These are phyloP conservation scores for Fusarium nygamai DNA, from an alignment of 2,329 filamentous ascomycete species.

Conservation along the genomic window DNA sequence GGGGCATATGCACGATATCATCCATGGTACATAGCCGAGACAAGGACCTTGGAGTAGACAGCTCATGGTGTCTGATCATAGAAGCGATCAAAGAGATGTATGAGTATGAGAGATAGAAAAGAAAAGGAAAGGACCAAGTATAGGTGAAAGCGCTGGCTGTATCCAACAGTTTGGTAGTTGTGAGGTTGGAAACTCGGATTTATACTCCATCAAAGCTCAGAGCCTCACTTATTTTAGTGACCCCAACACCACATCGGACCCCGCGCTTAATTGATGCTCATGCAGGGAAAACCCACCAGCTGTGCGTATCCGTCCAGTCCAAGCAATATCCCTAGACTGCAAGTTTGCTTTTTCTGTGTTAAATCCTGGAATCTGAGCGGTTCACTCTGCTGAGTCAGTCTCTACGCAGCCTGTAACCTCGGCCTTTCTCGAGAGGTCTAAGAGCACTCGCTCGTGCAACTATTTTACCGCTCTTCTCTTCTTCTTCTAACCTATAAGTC, in stretches of 20 bases:
- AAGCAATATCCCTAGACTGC: slow-evolving; percentile 1
- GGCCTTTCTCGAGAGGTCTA: slow-evolving; percentile 18
- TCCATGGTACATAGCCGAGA: slow-evolving; percentile 14
- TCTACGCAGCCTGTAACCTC: slow-evolving; percentile 26
- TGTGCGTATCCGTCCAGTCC: neutral
- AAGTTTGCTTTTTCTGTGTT: slow-evolving; percentile 28
- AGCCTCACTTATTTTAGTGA: slow-evolving; percentile 16
- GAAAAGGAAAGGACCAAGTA: neutral
- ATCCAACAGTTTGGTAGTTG: neutral
- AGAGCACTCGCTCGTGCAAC: slow-evolving; percentile 13
- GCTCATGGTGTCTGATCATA: neutral
- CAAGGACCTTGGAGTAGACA: slow-evolving; percentile 5
- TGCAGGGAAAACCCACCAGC: slow-evolving; percentile 14
- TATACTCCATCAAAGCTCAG: slow-evolving; percentile 6
- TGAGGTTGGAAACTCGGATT: neutral
- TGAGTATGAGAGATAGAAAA: neutral
- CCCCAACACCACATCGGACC: slow-evolving; percentile 8
- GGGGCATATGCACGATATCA: slow-evolving; percentile 28
- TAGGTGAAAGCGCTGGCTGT: neutral
- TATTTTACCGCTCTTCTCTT: slow-evolving; percentile 27
- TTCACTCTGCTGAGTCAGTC: slow-evolving; percentile 31
- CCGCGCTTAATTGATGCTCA: slow-evolving; percentile 17
- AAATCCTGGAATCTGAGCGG: slow-evolving; percentile 27
- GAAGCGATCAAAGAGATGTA: neutral
- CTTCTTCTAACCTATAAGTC: slow-evolving; percentile 24